Conservation (phyloP, 2,329 filamentous ascomycete species). For the Fusarium sp. region DNA sequence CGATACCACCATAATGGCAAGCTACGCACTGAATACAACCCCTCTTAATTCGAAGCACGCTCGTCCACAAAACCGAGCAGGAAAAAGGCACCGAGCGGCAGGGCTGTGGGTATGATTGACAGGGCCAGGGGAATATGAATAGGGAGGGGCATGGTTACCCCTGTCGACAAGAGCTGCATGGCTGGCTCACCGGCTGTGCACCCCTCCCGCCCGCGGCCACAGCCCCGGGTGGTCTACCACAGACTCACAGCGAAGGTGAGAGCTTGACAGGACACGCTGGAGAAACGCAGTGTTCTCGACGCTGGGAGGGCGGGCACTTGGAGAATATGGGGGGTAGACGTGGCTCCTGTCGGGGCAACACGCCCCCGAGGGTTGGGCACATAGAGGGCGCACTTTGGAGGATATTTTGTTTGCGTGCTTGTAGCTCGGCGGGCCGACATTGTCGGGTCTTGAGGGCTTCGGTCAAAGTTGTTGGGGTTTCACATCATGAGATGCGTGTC, state of each 20-base stretch:
- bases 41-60: slow-evolving; percentile 15
- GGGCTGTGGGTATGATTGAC: slow-evolving; percentile 34
- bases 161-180: slow-evolving; percentile 42
- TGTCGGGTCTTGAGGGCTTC: slow-evolving; percentile 17
- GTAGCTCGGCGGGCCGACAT: slow-evolving; percentile 27
- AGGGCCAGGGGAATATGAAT: slow-evolving; percentile 31
- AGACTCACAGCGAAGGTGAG: neutral
- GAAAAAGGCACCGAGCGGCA: slow-evolving; percentile 20
- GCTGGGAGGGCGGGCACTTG: slow-evolving; percentile 27
- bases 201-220: slow-evolving; percentile 39
- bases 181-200: slow-evolving; percentile 46
- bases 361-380: slow-evolving; percentile 24
- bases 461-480: slow-evolving; percentile 24
- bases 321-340: slow-evolving; percentile 43
- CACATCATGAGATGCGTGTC: slow-evolving; percentile 27
- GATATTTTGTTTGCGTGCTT: slow-evolving; percentile 12
- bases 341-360: slow-evolving; percentile 46
- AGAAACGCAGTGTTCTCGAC: slow-evolving; percentile 22
- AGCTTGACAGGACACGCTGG: slow-evolving; percentile 32
- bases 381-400: slow-evolving; percentile 16
- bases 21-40: slow-evolving; percentile 9
- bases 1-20: slow-evolving; percentile 18
- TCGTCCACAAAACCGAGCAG: slow-evolving; percentile 8
- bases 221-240: slow-evolving; percentile 33
- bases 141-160: slow-evolving; percentile 34